A percentile compares a stretch with the other conserved stretches of the same genome.
phyloP scores from a whole-genome alignment of 2,329 filamentous ascomycete species.

The Microcyclosporella mali region DNA sequence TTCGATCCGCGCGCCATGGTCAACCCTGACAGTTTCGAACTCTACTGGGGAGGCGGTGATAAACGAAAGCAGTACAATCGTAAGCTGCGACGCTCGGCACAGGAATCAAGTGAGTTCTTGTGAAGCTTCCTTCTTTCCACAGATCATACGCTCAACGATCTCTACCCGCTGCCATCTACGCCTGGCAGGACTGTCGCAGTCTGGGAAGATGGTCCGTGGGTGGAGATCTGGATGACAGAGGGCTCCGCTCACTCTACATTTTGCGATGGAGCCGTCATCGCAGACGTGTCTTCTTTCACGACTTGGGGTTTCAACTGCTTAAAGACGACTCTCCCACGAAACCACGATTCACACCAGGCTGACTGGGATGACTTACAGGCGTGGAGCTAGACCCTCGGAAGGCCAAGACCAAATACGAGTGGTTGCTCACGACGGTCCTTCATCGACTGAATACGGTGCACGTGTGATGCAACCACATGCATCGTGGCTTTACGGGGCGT shows the following conservation, averaged over 20 bases:
- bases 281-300: background rate
- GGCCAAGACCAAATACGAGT: slow-evolving; percentile 12
- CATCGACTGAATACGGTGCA: slow-evolving; percentile 15
- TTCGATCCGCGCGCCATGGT: slow-evolving; percentile 89
- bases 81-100: slow-evolving; percentile 70
- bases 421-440: slow-evolving; percentile 15
- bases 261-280: background rate
- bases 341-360: slow-evolving; percentile 4
- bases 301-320: too few relatives aligned
- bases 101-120: slow-evolving; percentile 42
- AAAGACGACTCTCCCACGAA: too few relatives aligned
- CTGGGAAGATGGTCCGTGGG: background rate
- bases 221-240: too few relatives aligned
- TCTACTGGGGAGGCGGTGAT: slow-evolving; percentile 77
- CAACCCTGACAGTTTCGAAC: slow-evolving; percentile 73
- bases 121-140: slow-evolving; percentile 4
- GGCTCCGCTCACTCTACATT: too few relatives aligned
- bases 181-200: too few relatives aligned
- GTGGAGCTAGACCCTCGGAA: slow-evolving; percentile 18
- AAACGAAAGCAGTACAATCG: slow-evolving; percentile 82
- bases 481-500: background rate
- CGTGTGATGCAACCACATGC: slow-evolving; percentile 2
- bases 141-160: too few relatives aligned
- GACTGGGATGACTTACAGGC: slow-evolving; percentile 13
- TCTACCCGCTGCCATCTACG: too few relatives aligned